A percentile compares a stretch with the other conserved stretches of the same genome.
Conservation (phyloP, 163 green algal species). For the Chlorella variabilis region DNA sequence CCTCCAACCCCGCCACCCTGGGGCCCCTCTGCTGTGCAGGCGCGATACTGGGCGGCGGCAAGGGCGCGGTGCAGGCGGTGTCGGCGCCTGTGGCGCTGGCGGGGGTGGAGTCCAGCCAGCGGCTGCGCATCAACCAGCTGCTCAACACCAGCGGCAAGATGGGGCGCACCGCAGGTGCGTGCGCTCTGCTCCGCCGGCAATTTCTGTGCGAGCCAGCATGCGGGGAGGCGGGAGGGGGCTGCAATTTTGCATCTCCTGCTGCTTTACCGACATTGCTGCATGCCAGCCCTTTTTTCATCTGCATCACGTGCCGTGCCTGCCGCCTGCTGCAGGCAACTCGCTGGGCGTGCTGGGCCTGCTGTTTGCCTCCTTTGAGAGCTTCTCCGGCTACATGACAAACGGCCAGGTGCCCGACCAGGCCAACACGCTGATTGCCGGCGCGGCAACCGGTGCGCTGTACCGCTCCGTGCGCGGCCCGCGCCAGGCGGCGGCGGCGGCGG, state of each 20-base stretch:
- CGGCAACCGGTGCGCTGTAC: constrained; percentile 79
- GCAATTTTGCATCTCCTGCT: no score
- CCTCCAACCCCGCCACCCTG: no score
- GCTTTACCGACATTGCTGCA: no score
- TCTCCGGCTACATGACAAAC: constrained; percentile 64
- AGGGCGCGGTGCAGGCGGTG: constrained; percentile 46
- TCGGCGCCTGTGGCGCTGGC: constrained; percentile 39
- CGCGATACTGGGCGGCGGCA: constrained; percentile 57
- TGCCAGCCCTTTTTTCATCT: no score
- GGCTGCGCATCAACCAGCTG: constrained; percentile 73
- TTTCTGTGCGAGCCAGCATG: no score
- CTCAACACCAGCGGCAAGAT: constrained; percentile 73
- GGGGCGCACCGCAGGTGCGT: constrained; percentile 51
- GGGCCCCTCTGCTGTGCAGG: constrained; percentile 42
- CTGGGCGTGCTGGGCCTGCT: constrained; percentile 83
- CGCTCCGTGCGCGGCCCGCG: constrained; percentile 78
- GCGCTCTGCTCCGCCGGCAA: background rate
- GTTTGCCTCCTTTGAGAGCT: constrained; percentile 78
- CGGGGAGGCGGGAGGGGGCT: no score
- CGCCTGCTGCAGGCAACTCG: constrained; percentile 67
- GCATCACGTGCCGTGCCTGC: background rate
- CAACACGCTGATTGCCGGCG: constrained; percentile 70
- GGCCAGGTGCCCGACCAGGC: constrained; percentile 59
- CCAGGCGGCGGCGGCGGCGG: constrained; percentile 73
- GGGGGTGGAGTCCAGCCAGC: constrained; percentile 45